Evolutionary conservation across 208 protist species (phyloP), one percentile per base, ranked within the genome.

Genomic region (Crithidia expoeki): DNA sequence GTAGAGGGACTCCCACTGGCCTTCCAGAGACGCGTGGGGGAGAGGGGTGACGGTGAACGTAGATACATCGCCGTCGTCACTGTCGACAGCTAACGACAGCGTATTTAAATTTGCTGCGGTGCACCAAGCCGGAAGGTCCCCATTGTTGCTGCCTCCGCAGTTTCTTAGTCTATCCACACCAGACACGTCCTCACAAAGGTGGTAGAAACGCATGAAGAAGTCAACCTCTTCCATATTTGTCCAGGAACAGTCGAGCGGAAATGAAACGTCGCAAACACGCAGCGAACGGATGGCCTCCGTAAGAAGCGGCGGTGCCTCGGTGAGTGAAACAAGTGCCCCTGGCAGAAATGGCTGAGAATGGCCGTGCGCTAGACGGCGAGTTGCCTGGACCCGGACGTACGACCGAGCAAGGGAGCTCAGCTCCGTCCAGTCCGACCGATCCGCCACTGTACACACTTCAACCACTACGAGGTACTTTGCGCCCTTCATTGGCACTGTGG

Each of bases 1-100:
- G 64, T 85, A 78, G 23, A 98, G 73, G 12, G 86, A 91, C 64
- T 98, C 90, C 93, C 94, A 98, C 49, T 93, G 66, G 3, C 88
- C 94, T 14, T 96, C 88, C 17, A 98, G 77, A 0, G 73, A 81
- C 27, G 34, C 44, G 66, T 94, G 80, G 11, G 94, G 94, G 5
- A 98, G 77, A 0, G 66, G 28, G 9, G 85, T 76, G 7, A 88
- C 51, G 14, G 76, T 86, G 74, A 86, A 95, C 16, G 68, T 61
- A 0, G 88, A 40, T 2, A 76, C 40, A n/a, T 56, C 68, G 1
- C 56, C 75, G 2, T 44, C 79, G 25, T 76, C 78, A 27, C 50
- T 70, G 27, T 53, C 53, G 17, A 6, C 52, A 17, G 50, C 72
- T 30, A 58, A 1, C 23, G n/a, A 47, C 38, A 28, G 12, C 55